phyloP scores from a whole-genome alignment of 2,329 filamentous ascomycete species.

The Huntiella abstrusa region DNA sequence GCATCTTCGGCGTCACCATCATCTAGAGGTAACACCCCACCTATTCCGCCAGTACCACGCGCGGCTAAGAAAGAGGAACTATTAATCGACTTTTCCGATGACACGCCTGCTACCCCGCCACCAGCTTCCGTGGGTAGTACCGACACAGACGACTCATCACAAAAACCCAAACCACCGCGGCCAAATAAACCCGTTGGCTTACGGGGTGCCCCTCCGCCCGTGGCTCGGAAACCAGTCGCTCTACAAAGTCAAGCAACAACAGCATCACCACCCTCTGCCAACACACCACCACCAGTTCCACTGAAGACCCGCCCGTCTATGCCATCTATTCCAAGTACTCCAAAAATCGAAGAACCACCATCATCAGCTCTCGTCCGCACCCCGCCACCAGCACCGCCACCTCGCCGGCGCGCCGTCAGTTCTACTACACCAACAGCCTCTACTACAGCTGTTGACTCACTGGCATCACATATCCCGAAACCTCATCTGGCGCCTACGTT shows the following conservation, averaged over 20 bases:
- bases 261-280: constrained; percentile 19
- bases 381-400: constrained; percentile 21
- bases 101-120: neutral
- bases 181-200: constrained; percentile 40
- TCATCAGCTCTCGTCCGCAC: constrained; percentile 12
- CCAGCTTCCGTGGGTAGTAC: neutral
- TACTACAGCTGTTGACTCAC: constrained; percentile 12
- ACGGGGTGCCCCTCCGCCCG: constrained; percentile 20
- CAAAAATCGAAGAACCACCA: constrained; percentile 11
- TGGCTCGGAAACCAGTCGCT: neutral
- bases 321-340: constrained; percentile 3
- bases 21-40: neutral
- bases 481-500: constrained; percentile 39
- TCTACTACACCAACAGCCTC: neutral
- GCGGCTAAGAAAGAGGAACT: constrained; percentile 32
- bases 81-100: constrained; percentile 37
- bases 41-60: constrained; percentile 12
- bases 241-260: constrained; percentile 1
- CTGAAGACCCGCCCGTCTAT: constrained; percentile 17
- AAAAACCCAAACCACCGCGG: constrained; percentile 26
- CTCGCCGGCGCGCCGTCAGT: constrained; percentile 15
- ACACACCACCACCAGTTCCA: neutral
- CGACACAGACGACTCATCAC: neutral
- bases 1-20: neutral
- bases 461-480: neutral